Evolutionary conservation across 345 rosid species (phyloP), one percentile per base, ranked within the genome.

Genomic region (Angophora floribunda): DNA sequence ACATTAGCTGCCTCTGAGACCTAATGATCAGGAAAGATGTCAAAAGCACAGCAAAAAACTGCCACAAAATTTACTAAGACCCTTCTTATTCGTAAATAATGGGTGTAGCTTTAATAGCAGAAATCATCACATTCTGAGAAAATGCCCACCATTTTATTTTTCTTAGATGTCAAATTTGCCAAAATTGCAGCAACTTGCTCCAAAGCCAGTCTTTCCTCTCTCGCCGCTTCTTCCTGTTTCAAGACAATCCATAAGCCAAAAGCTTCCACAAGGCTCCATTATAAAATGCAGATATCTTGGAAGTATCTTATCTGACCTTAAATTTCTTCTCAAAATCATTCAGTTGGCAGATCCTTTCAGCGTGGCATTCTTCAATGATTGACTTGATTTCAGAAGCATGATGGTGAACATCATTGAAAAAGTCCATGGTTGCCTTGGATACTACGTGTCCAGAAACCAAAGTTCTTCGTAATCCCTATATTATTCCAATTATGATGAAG

Each of bases 221-320:
- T 94, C 28, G 91, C 95, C 28, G 97, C 95, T 90, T 95, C 96
- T 90, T 95, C 97, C 99, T 96, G 95, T 94, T 90, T 90, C 90
- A 89, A 15, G 52, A 85, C 50, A 88, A 84, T 85, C 85, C 61
- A 16, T 87, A 88, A 87, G 61, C 63, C 55, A 10, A 51, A 85
- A 36, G 57, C 49, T 19, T 51, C 36, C 70, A 80, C 24, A 36
- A 55, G 49, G 70, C 84, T 52, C 8, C 41, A 19, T 41, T 41
- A 75, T 75, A 75, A 41, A 75, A 41, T 75, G 84, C 84, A 75
- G 84, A 70, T 36, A 16, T 16, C 67, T 87, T 13, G 32, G 26
- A 86, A 26, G 6, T 78, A 45, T 2, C 26, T 26, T 75, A 87
- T 51, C 92, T 90, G 89, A 95, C 99, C 93, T 93, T 94, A 89